Percentiles rank a stretch among this genome's conserved stretches.
phyloP scores from a whole-genome alignment of 208 protist species.

The Trypanosoma caninum region DNA sequence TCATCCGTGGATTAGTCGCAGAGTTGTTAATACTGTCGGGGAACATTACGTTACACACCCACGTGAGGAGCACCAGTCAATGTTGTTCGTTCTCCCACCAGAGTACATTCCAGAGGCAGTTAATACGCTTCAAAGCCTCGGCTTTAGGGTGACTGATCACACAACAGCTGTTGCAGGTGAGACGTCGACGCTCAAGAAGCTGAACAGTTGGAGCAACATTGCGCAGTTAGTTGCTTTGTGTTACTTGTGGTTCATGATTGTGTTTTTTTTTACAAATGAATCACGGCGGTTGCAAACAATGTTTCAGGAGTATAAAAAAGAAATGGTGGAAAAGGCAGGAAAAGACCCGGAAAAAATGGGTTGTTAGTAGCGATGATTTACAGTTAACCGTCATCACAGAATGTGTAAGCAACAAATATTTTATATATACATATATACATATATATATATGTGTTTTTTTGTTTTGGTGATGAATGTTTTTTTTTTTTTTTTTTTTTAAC shows the following conservation, averaged over 20 bases:
- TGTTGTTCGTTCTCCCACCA: conserved; percentile 76
- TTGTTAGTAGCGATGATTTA: too few relatives aligned
- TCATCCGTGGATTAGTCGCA: conserved; percentile 66
- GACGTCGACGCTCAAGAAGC: conserved; percentile 34
- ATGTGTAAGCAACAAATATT: too few relatives aligned
- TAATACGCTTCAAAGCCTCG: conserved; percentile 70
- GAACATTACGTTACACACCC: conserved; percentile 80
- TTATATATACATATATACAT: background rate
- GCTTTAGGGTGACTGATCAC: conserved; percentile 65
- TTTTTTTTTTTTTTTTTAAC: conserved; percentile 20
- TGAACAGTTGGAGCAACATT: conserved; percentile 64
- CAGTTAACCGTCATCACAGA: too few relatives aligned
- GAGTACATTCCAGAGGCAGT: conserved; percentile 53
- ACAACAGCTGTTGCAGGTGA: conserved; percentile 54
- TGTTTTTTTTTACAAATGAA: conserved; percentile 64
- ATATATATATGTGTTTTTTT: conserved; percentile 7
- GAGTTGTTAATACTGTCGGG: conserved; percentile 59
- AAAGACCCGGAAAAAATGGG: conserved; percentile 75
- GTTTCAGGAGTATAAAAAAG: conserved; percentile 78
- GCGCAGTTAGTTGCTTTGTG: conserved; percentile 55
- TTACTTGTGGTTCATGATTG: conserved; percentile 78
- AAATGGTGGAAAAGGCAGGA: conserved; percentile 73
- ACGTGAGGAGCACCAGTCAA: conserved; percentile 60
- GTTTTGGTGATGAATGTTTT: conserved; percentile 5
- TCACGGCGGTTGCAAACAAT: conserved; percentile 42